phyloP scores from a whole-genome alignment of 352 stramenopile genomes.

The Halophytophthora batemanensis region DNA sequence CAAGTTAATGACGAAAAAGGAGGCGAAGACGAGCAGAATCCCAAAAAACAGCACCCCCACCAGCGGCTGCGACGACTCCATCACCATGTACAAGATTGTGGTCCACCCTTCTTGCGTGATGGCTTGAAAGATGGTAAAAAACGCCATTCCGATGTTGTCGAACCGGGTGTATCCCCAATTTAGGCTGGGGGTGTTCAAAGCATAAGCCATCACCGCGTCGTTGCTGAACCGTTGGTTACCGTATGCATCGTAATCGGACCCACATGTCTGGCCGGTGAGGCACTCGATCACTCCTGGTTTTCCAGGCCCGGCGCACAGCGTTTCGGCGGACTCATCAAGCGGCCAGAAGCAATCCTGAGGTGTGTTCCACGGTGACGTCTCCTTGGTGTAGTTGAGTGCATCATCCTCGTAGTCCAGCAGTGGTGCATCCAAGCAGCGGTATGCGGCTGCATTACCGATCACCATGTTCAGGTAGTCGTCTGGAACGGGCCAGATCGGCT shows the following conservation, averaged over 20 bases:
- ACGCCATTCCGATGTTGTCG: conserved; percentile 87
- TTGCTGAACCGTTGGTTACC: conserved; percentile 65
- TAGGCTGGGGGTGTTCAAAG: conserved; percentile 50
- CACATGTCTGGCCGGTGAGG: conserved; percentile 33
- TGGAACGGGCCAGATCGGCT: conserved; percentile 49
- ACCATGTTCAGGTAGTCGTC: conserved; percentile 45
- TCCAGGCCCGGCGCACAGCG: conserved; percentile 54
- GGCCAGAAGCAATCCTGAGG: conserved; percentile 91
- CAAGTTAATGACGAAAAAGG: conserved; percentile 94
- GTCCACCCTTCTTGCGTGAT: conserved; percentile 95
- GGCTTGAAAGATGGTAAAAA: conserved; percentile 92
- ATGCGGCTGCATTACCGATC: conserved; percentile 29
- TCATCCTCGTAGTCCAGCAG: conserved; percentile 58
- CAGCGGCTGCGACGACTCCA: conserved; percentile 52
- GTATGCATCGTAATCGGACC: conserved; percentile 66
- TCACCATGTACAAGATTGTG: conserved; percentile 89
- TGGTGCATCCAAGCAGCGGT: conserved; percentile 31
- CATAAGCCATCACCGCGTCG: conserved; percentile 40
- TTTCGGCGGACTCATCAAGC: conserved; percentile 71
- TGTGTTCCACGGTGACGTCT: conserved; percentile 62
- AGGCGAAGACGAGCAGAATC: conserved; percentile 86
- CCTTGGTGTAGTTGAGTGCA: conserved; percentile 41
- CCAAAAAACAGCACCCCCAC: conserved; percentile 86
- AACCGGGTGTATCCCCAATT: conserved; percentile 94
- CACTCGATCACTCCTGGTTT: conserved; percentile 61